A percentile compares a stretch with the other conserved stretches of the same genome.
Evolutionary conservation across 2,329 filamentous ascomycete species (phyloP).

Genomic region (Sclerotinia trifoliorum): DNA sequence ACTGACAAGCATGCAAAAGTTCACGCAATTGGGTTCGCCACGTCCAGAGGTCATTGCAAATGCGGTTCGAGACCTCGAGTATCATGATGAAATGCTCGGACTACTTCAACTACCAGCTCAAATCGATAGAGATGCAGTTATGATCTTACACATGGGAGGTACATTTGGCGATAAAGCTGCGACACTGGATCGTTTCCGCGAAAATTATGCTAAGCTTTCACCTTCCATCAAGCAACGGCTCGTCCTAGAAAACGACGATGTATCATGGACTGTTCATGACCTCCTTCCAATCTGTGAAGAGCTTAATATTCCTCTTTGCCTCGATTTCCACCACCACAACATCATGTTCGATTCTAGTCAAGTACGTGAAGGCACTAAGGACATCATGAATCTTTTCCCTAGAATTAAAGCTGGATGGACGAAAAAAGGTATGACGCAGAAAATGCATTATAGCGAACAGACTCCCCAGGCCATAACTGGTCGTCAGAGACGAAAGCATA

Average conservation of each 20-base stretch:
- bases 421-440: constrained; percentile 80
- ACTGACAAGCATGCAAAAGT: constrained; percentile 43
- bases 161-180: constrained; percentile 73
- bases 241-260: constrained; percentile 92
- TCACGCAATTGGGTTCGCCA: constrained; percentile 87
- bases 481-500: constrained; percentile 80
- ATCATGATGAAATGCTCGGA: constrained; percentile 81
- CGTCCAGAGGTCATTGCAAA: constrained; percentile 72
- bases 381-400: constrained; percentile 72
- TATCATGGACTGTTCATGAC: constrained; percentile 90
- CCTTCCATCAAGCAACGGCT: constrained; percentile 73
- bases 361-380: constrained; percentile 78
- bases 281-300: constrained; percentile 87
- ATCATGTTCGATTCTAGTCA: constrained; percentile 76
- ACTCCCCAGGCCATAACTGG: constrained; percentile 73
- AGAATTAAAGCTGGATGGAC: constrained; percentile 83
- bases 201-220: constrained; percentile 56
- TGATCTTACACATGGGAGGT: constrained; percentile 93
- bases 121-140: constrained; percentile 79
- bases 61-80: constrained; percentile 78
- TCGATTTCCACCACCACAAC: constrained; percentile 95
- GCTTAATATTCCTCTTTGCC: constrained; percentile 86
- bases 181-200: constrained; percentile 53
- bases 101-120: constrained; percentile 76
- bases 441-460: constrained; percentile 95